Evolutionary conservation across 208 protist genomes (phyloP).

Genomic region (Entamoeba invadens): DNA sequence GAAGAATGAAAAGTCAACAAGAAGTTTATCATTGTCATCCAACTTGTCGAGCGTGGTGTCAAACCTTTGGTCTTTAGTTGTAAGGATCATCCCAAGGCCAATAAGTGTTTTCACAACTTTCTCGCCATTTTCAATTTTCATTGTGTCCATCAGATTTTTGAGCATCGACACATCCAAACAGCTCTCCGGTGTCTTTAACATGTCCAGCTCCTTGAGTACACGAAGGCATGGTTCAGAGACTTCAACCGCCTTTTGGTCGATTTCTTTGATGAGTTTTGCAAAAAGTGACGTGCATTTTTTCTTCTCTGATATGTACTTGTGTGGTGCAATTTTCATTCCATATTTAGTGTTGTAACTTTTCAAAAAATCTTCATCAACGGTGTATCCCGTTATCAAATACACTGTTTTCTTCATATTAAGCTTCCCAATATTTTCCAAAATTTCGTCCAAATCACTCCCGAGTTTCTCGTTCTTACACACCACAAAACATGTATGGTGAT

Average conservation of each 20-base stretch:
- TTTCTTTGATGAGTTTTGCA: neutral
- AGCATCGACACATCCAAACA: neutral
- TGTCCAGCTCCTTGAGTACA: neutral
- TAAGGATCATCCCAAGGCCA: neutral
- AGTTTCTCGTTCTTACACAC: neutral
- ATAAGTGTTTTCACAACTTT: neutral
- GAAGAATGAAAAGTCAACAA: neutral
- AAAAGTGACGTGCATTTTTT: neutral
- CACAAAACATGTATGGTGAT: neutral
- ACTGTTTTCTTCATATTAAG: neutral
- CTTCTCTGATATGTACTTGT: neutral
- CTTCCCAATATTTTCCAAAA: neutral
- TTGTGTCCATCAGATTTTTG: neutral
- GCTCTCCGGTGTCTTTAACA: neutral
- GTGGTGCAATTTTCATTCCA: neutral
- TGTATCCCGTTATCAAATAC: neutral
- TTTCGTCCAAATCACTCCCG: neutral
- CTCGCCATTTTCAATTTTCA: neutral
- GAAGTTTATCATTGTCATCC: neutral
- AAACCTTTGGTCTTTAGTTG: neutral
- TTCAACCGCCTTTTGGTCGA: neutral
- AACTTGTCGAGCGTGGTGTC: neutral
- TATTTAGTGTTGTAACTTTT: neutral
- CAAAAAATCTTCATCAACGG: neutral
- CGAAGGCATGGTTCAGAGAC: neutral